Evolutionary conservation across 75 land plant genomes (phyloP), one percentile per base, ranked within the genome.

Genomic region (Picea glauca): DNA sequence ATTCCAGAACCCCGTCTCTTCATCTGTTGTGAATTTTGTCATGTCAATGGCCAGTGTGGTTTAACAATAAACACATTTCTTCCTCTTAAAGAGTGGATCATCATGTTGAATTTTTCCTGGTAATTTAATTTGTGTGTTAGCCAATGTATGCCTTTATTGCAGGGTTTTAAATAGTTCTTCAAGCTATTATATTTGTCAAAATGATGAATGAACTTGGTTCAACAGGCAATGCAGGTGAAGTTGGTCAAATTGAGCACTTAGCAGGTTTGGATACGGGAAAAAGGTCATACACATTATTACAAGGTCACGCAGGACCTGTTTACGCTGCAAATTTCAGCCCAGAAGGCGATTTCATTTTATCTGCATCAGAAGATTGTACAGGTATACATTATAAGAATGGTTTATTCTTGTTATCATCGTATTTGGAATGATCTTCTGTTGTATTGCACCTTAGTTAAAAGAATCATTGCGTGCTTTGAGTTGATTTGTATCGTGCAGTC

Each of bases 241-340:
- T 74, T 21, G 7, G 77, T 63, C 26, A 74, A 18, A 85, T 21
- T 68, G 90, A 84, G 12, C 62, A 81, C 35, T 59, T 30, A 13
- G 1, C 62, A 59, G 86, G 83, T 15, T 35, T 86, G 54, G 92
- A 83, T 18, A 80, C 64, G 60, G 87, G 87, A 20, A 94, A 83
- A 78, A 90, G 89, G 75, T 74, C 91, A 3, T 95, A 98, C 78
- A 87, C 90, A 26, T 81, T 87, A 70, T 88, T 93, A 76, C 90
- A 85, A 56, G 99, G 99, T 35, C 99, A 98, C 82, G 88, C 98
- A 58, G 99, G 99, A 13, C 98, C 98, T 78, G 90, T 98, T 67
- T 89, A 95, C 79, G 90, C 98, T 3, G 92, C 98, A 14, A 85
- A 90, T 32, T 98, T 95, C 78, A 95, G 99, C 80, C 98, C 96